phyloP scores from a whole-genome alignment of 176 grass and related monocot species.

The Cenchrus americanus region DNA sequence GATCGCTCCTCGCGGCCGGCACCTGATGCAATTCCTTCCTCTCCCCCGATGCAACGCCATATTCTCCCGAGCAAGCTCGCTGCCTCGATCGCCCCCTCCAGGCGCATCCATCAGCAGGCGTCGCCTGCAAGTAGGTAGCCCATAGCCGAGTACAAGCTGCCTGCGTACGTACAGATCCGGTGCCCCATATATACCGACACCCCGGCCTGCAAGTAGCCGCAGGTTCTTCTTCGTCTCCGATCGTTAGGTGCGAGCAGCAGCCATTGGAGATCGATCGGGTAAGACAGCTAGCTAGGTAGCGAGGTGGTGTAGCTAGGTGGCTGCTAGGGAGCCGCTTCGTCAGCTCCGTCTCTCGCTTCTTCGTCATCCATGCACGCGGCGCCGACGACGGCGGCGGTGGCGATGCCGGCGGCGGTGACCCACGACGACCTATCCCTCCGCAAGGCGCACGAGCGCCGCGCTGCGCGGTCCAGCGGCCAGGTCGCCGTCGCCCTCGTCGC shows the following conservation, averaged over 20 bases:
- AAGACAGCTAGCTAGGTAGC: neutral
- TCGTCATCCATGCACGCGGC: constrained; percentile 12
- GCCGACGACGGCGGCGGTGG: neutral
- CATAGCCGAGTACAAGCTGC: neutral
- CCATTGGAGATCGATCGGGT: neutral
- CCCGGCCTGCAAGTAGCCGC: neutral
- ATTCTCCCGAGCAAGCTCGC: neutral
- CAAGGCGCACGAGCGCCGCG: constrained; percentile 54
- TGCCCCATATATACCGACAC: constrained; percentile 15
- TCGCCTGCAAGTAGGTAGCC: neutral
- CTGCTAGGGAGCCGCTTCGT: neutral
- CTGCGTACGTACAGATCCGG: neutral
- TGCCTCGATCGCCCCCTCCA: constrained; percentile 1
- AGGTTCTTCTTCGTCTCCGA: neutral
- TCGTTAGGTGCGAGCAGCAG: neutral
- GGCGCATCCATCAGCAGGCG: constrained; percentile 9
- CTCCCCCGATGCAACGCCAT: constrained; percentile 44
- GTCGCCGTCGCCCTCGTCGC: constrained; percentile 63
- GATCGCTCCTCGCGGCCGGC: neutral
- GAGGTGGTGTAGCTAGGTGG: neutral
- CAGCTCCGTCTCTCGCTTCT: too few species aligned
- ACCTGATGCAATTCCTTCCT: constrained; percentile 32
- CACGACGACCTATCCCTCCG: constrained; percentile 79
- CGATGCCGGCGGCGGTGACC: constrained; percentile 67
- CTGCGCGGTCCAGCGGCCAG: constrained; percentile 46